Conservation (phyloP, 257 asterid species). For the Mitragyna speciosa region DNA sequence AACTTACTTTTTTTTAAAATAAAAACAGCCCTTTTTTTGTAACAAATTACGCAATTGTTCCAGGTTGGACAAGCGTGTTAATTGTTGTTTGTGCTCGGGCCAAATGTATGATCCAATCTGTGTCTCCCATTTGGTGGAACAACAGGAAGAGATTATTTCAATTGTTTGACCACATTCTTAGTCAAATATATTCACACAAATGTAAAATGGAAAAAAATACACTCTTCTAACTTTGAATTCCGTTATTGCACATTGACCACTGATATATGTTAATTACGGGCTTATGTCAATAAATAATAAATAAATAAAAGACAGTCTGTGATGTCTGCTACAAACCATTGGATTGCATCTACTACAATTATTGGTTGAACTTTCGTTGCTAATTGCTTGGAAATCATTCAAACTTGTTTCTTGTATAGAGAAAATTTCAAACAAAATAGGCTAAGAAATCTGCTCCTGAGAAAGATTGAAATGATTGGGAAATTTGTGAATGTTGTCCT, state of each 20-base stretch:
- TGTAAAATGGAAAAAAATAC: not conserved
- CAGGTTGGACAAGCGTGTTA: not conserved
- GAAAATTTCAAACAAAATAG: not conserved
- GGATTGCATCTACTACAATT: not conserved
- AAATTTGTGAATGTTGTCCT: too few relatives aligned
- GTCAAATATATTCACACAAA: not conserved
- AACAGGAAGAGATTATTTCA: not conserved
- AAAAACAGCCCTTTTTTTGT: too few relatives aligned
- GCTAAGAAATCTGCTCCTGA: not conserved
- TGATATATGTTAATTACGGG: not conserved
- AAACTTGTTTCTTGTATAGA: not conserved
- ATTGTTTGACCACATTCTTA: not conserved
- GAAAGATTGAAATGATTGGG: not conserved
- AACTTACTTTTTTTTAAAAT: too few relatives aligned
- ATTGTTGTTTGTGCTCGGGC: not conserved
- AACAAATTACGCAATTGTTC: too few relatives aligned
- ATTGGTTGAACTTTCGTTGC: not conserved
- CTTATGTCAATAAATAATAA: too few relatives aligned
- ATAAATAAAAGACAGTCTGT: not conserved
- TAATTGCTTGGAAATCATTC: not conserved
- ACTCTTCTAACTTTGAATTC: not conserved
- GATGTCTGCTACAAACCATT: conserved; percentile 1
- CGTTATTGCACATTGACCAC: not conserved
- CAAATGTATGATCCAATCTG: not conserved
- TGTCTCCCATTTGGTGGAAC: not conserved